A percentile compares a stretch with the other conserved stretches of the same genome.
Evolutionary conservation across 345 rosid genomes (phyloP).

Genomic region (Eucalyptus globulus): DNA sequence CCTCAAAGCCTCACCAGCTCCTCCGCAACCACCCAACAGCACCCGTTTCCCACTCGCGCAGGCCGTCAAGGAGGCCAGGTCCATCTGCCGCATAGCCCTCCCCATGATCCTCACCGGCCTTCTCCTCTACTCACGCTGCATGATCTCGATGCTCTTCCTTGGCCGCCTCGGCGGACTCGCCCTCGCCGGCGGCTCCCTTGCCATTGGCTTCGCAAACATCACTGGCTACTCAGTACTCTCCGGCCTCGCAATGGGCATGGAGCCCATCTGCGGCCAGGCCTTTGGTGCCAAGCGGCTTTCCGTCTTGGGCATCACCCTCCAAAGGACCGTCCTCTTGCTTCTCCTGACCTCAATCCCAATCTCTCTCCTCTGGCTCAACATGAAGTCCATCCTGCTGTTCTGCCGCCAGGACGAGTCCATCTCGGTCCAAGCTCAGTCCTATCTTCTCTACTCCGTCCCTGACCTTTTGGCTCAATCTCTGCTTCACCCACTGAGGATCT

Average conservation of each 20-base stretch:
- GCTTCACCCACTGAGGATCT: conserved; percentile 32
- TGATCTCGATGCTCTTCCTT: conserved; percentile 47
- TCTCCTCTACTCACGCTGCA: conserved; percentile 28
- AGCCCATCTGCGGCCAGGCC: conserved; percentile 38
- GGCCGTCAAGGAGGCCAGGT: conserved; percentile 11
- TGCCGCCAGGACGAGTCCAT: conserved; percentile 26
- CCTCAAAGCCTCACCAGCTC: neutral
- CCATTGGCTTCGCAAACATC: conserved; percentile 26
- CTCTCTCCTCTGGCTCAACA: conserved; percentile 25
- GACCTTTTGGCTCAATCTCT: conserved; percentile 29
- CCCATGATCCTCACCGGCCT: conserved; percentile 36
- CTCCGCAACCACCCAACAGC: neutral
- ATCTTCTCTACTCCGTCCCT: conserved; percentile 19
- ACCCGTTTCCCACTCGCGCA: neutral
- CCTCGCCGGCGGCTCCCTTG: conserved; percentile 35
- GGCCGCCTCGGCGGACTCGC: conserved; percentile 33
- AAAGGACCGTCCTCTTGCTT: conserved; percentile 27
- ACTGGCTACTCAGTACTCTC: conserved; percentile 10
- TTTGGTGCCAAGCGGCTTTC: conserved; percentile 27
- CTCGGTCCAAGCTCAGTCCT: conserved; percentile 18
- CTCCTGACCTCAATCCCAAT: conserved; percentile 20
- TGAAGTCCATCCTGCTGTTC: conserved; percentile 13
- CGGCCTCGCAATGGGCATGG: conserved; percentile 24
- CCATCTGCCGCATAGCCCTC: conserved; percentile 17
- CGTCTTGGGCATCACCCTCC: conserved; percentile 15